phyloP scores from a whole-genome alignment of 2,329 filamentous ascomycete species.

The Xylariaceae sp. region DNA sequence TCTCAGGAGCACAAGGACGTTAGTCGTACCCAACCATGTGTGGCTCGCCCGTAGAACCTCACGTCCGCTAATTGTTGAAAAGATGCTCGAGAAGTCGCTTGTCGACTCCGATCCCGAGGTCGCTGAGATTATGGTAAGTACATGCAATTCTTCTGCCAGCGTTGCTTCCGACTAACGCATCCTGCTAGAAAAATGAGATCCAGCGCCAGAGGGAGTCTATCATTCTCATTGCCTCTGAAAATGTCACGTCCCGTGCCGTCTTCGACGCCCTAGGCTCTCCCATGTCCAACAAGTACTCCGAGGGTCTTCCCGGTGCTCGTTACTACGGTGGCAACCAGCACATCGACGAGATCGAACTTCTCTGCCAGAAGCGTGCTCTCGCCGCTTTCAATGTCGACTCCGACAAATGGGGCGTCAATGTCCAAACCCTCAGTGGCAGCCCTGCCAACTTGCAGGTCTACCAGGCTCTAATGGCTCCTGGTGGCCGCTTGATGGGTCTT shows the following conservation, averaged over 20 bases:
- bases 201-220: constrained; percentile 98
- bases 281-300: constrained; percentile 99
- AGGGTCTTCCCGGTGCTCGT: constrained; percentile 95
- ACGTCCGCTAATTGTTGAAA: background rate
- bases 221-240: constrained; percentile 97
- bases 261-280: constrained; percentile 93
- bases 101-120: constrained; percentile 91
- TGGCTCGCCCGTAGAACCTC: too few species aligned
- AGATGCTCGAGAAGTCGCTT: constrained; percentile 96
- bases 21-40: constrained; percentile 11
- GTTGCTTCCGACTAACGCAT: constrained; percentile 3
- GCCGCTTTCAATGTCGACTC: constrained; percentile 83
- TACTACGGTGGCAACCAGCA: constrained; percentile 99
- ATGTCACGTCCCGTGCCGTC: constrained; percentile 96
- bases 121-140: constrained; percentile 86
- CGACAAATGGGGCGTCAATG: constrained; percentile 96
- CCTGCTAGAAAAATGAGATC: constrained; percentile 74
- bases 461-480: constrained; percentile 92
- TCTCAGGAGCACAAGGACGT: constrained; percentile 35
- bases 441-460: constrained; percentile 98
- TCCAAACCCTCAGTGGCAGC: constrained; percentile 87
- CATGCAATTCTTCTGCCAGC: background rate
- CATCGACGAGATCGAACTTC: constrained; percentile 92
- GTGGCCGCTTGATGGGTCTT: constrained; percentile 95
- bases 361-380: constrained; percentile 91